Percentiles rank a stretch among this genome's conserved stretches.
phyloP scores from a whole-genome alignment of 306 rosid genomes.

The Alnus rubra region DNA sequence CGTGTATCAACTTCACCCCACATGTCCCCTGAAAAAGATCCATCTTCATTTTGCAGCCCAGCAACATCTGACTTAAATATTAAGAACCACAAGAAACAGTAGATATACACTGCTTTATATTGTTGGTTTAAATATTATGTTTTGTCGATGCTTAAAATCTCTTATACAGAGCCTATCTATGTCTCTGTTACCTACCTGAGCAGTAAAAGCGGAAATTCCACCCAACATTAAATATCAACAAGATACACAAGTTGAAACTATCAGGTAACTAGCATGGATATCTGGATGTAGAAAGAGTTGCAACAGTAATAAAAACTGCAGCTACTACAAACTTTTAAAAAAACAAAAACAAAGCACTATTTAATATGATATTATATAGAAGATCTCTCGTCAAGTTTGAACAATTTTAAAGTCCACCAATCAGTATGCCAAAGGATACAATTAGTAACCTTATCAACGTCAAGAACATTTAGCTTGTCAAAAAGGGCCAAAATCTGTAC shows the following conservation, averaged over 20 bases:
- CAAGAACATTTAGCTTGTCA: constrained; percentile 62
- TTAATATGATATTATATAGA: background rate
- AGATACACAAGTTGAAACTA: background rate
- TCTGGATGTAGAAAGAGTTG: background rate
- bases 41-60: constrained; percentile 83
- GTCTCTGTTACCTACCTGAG: background rate
- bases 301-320: background rate
- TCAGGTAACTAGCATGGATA: background rate
- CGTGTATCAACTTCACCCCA: constrained; percentile 93
- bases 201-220: background rate
- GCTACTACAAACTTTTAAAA: background rate
- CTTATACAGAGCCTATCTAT: background rate
- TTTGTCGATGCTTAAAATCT: background rate
- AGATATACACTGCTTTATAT: background rate
- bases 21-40: constrained; percentile 90
- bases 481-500: constrained; percentile 83
- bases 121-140: background rate
- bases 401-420: constrained; percentile 14
- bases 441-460: constrained; percentile 65
- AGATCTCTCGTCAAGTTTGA: background rate
- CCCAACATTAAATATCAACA: background rate
- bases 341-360: background rate
- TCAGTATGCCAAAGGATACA: constrained; percentile 67
- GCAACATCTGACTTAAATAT: constrained; percentile 56
- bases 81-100: constrained; percentile 42